Conservation (phyloP, 1,284 basidiomycete genomes). For the Phellinidium pouzarii region DNA sequence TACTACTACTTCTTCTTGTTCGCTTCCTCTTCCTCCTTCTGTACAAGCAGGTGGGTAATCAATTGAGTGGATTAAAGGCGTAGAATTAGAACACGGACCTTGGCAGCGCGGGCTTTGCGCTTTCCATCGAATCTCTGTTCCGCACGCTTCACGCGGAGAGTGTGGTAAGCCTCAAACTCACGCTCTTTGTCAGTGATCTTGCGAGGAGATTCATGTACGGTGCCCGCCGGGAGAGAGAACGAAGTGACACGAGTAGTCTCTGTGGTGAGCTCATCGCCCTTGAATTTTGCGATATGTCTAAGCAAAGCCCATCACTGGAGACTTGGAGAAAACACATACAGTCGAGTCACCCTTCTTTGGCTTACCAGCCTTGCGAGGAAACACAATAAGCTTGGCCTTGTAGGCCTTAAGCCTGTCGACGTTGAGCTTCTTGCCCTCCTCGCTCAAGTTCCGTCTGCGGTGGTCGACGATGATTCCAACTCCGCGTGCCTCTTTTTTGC, state of each 20-base stretch:
- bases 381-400: slow-evolving; percentile 82
- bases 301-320: no score
- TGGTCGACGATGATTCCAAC: slow-evolving; percentile 97
- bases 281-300: not conserved
- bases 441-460: slow-evolving; percentile 93
- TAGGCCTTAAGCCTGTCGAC: slow-evolving; percentile 94
- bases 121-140: slow-evolving; percentile 81
- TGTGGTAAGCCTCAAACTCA: slow-evolving; percentile 81
- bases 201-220: slow-evolving; percentile 79
- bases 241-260: slow-evolving; percentile 70
- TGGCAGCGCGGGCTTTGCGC: slow-evolving; percentile 75
- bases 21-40: slow-evolving; percentile 91
- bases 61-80: slow-evolving; percentile 7
- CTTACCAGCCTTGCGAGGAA: slow-evolving; percentile 95
- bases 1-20: slow-evolving; percentile 81
- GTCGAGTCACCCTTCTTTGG: slow-evolving; percentile 92
- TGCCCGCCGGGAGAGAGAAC: slow-evolving; percentile 65
- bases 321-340: slow-evolving; percentile 41
- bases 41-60: slow-evolving; percentile 20
- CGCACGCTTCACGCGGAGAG: slow-evolving; percentile 85
- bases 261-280: slow-evolving; percentile 84
- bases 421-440: slow-evolving; percentile 96
- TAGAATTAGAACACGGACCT: slow-evolving; percentile 45
- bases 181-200: slow-evolving; percentile 93
- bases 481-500: slow-evolving; percentile 89